Percentiles rank a stretch among this genome's conserved stretches.
phyloP scores from a whole-genome alignment of 1,284 basidiomycete genomes.

The Ustilago cynodontis region DNA sequence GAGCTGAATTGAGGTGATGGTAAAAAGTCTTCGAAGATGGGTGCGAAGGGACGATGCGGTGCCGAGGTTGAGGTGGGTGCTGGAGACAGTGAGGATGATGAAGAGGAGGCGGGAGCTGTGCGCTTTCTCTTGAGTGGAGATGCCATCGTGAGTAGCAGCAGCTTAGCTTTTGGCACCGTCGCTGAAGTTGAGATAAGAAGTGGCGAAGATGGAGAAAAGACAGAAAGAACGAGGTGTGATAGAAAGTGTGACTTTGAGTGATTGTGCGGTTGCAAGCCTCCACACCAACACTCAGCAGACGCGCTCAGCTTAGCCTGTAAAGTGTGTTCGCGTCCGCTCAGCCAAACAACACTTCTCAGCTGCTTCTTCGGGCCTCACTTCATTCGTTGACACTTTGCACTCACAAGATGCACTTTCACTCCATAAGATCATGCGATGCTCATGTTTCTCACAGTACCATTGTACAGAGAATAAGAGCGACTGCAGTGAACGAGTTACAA shows the following conservation, averaged over 20 bases:
- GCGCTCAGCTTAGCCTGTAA: slow-evolving; percentile 4
- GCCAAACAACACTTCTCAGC: background rate
- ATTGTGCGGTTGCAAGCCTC: slow-evolving; percentile 7
- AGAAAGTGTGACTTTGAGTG: background rate
- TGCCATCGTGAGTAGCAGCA: background rate
- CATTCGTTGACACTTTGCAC: background rate
- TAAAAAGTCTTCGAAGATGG: background rate
- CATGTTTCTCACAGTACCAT: too few relatives aligned
- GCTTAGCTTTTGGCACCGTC: background rate
- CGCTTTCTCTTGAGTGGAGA: slow-evolving; percentile 23
- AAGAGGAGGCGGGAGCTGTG: background rate
- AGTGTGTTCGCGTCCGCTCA: slow-evolving; percentile 3
- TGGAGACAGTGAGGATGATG: background rate
- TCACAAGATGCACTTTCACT: background rate
- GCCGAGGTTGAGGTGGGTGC: background rate
- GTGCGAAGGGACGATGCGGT: background rate
- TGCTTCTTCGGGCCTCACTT: background rate
- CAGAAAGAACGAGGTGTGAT: background rate
- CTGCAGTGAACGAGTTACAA: too few relatives aligned
- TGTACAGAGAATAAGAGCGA: too few relatives aligned
- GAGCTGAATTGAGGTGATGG: background rate
- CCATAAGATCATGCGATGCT: too few relatives aligned
- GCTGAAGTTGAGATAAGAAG: background rate
- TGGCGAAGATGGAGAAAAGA: background rate
- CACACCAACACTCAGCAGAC: slow-evolving; percentile 33